phyloP scores from a whole-genome alignment of 495 filamentous ascomycete genomes.

The Neurospora tetraspora region DNA sequence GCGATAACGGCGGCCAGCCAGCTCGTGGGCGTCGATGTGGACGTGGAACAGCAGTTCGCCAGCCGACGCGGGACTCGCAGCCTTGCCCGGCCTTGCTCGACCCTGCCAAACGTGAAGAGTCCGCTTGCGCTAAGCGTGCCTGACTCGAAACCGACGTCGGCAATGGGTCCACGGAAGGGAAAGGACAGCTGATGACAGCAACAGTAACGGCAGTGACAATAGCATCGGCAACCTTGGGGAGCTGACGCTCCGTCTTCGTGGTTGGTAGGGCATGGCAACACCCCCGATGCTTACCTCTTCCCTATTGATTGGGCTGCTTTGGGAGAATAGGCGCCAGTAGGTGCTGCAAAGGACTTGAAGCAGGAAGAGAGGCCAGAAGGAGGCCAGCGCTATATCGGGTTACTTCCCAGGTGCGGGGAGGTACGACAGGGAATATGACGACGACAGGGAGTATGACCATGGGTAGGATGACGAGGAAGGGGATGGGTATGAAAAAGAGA shows the following conservation, averaged over 20 bases:
- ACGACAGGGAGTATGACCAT: too few species aligned
- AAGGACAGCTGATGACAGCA: neutral
- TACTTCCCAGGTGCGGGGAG: too few species aligned
- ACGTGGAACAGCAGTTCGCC: too few species aligned
- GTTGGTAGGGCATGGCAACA: neutral
- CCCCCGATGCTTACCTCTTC: neutral
- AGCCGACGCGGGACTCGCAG: too few species aligned
- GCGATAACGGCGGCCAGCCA: neutral
- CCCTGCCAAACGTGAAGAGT: neutral
- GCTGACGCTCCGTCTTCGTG: neutral
- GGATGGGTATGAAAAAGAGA: too few species aligned
- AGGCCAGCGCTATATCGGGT: too few species aligned
- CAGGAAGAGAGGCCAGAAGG: neutral
- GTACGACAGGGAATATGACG: too few species aligned
- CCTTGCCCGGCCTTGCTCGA: too few species aligned
- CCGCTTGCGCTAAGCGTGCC: neutral
- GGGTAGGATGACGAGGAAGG: too few species aligned
- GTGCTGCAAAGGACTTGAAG: neutral
- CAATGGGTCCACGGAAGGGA: too few species aligned
- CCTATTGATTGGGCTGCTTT: neutral
- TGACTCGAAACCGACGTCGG: too few species aligned
- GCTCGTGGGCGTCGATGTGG: neutral
- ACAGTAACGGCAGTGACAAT: neutral
- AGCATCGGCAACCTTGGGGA: neutral
- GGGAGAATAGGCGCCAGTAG: neutral